Evolutionary conservation across 2,329 filamentous ascomycete genomes (phyloP).

Genomic region (Colletotrichum salicis): DNA sequence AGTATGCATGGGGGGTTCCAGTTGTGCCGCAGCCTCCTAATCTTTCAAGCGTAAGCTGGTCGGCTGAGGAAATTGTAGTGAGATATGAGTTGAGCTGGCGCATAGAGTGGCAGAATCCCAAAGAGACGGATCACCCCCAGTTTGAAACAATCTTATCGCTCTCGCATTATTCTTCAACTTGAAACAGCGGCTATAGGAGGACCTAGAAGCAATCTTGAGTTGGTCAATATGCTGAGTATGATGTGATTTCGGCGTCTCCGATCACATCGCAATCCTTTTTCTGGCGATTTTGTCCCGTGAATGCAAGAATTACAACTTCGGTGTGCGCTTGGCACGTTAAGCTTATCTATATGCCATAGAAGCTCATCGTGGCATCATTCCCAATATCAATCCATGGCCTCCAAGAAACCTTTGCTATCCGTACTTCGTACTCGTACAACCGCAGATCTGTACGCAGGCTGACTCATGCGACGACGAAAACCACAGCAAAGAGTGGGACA

Average conservation of each 20-base stretch:
- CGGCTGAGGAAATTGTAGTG: background rate
- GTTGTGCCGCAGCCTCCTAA: background rate
- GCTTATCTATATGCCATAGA: background rate
- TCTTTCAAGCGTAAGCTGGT: background rate
- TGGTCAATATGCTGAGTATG: no score
- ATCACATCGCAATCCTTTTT: no score
- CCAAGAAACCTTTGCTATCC: no score
- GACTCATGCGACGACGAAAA: background rate
- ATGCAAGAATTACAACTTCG: no score
- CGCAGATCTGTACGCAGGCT: background rate
- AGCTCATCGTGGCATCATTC: background rate
- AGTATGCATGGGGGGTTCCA: background rate
- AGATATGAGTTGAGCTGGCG: background rate
- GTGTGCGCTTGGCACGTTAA: background rate
- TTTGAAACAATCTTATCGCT: background rate
- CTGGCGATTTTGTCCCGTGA: no score
- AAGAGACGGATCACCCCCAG: background rate
- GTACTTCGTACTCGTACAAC: no score
- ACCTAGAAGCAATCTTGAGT: no score
- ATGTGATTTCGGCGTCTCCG: no score
- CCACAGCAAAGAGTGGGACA: background rate
- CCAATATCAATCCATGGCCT: no score
- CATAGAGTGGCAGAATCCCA: background rate
- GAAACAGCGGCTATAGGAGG: no score
- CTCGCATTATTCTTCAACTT: no score